Evolutionary conservation across 257 asterid species (phyloP), one percentile per base, ranked within the genome.

Genomic region (Fraxinus anomala): DNA sequence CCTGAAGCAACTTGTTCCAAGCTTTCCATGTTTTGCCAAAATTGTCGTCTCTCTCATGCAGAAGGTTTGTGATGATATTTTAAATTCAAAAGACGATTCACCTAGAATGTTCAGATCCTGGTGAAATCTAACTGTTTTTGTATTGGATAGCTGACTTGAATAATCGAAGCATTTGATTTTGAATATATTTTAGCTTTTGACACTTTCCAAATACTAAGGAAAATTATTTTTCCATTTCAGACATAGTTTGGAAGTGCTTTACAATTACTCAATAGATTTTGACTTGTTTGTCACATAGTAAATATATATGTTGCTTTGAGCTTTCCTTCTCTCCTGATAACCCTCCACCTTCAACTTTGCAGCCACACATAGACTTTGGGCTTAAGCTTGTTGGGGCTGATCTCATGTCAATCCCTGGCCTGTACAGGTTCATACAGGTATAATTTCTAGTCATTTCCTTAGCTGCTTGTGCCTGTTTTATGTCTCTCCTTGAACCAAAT

Each of bases 321-420:
- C 49, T 67, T 37, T 71, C 70, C 16, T 44, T 19, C 59, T 70
- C 12, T 75, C 72, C 54, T 73, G 31, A 51, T 49, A 36, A 59
- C 82, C 56, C 37, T 42, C 78, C 81, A 77, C 67, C 73, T 31
- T 76, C 78, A 78, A n/a, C 66, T 82, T 83, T 79, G 61, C 89
- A 96, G 99, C 99, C 99, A 75, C 97, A 93, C 81, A 92, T 93
- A 79, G 99, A 96, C 87, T 96, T 96, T 36, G 99, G 99, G 23
- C 85, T 96, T 82, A 96, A 88, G 90, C 89, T 93, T 69, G 77
- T 76, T 67, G 98, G 98, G 75, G 98, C 97, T 79, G 99, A 96
- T 91, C 97, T 96, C 78, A 96, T 93, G 99, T 93, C 99, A 67
- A 87, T 96, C 85, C 99, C 99, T 70, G 98, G 98, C 69, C 37